phyloP scores from a whole-genome alignment of 202 grass and related monocot genomes.

The Carex arenaria region DNA sequence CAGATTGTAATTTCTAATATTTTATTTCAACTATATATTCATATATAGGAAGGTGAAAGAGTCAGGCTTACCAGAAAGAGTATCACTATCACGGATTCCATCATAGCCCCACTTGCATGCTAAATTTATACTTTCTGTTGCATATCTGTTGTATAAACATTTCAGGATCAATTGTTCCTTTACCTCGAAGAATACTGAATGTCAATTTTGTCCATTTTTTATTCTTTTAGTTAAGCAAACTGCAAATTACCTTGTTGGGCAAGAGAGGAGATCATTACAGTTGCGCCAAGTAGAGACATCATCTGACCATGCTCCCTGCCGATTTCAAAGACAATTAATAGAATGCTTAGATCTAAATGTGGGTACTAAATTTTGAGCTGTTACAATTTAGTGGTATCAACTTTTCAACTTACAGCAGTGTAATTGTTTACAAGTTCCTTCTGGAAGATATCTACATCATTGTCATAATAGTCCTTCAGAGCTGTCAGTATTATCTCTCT shows the following conservation, averaged over 20 bases:
- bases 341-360: neutral
- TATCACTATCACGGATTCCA: slow-evolving; percentile 42
- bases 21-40: neutral
- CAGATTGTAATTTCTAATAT: neutral
- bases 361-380: neutral
- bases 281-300: slow-evolving; percentile 62
- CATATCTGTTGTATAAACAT: slow-evolving; percentile 44
- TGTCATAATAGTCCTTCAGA: slow-evolving; percentile 49
- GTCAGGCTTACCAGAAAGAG: slow-evolving; percentile 46
- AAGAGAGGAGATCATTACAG: slow-evolving; percentile 57
- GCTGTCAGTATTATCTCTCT: slow-evolving; percentile 81
- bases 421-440: slow-evolving; percentile 55
- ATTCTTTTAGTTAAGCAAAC: neutral
- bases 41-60: neutral
- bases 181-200: neutral
- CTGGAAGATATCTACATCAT: slow-evolving; percentile 54
- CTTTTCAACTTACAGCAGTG: slow-evolving; percentile 40
- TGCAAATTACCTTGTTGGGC: slow-evolving; percentile 50
- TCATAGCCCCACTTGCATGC: slow-evolving; percentile 77
- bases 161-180: neutral
- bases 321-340: neutral
- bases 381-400: neutral
- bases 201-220: neutral
- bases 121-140: slow-evolving; percentile 67
- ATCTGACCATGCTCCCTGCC: slow-evolving; percentile 50